Evolutionary conservation across 2,329 filamentous ascomycete species (phyloP).

Genomic region (Fusarium nisikadoi): DNA sequence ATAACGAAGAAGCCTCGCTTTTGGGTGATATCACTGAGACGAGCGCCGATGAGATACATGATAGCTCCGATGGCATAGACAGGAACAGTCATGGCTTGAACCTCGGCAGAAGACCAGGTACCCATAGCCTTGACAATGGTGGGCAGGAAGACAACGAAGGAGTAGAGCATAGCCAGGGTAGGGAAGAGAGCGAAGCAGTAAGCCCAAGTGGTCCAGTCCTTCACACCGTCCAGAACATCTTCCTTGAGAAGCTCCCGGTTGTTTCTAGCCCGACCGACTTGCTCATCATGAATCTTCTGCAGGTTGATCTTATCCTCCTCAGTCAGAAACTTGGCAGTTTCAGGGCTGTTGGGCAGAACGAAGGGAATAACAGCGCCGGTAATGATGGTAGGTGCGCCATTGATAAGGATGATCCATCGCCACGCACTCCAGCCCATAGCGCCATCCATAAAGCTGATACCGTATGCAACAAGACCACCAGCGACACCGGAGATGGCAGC

Average conservation of each 20-base stretch:
- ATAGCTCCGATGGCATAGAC: slow-evolving; percentile 73
- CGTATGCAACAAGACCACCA: slow-evolving; percentile 72
- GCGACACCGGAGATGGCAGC: slow-evolving; percentile 71
- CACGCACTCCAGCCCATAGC: slow-evolving; percentile 67
- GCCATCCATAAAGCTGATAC: slow-evolving; percentile 71
- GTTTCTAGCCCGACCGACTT: slow-evolving; percentile 50
- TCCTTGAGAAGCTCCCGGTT: slow-evolving; percentile 41
- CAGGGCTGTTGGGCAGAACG: slow-evolving; percentile 67
- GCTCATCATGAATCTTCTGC: slow-evolving; percentile 57
- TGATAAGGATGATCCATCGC: slow-evolving; percentile 72
- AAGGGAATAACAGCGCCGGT: slow-evolving; percentile 65
- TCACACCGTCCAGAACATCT: slow-evolving; percentile 34
- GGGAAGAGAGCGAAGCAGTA: slow-evolving; percentile 71
- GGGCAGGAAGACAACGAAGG: slow-evolving; percentile 73
- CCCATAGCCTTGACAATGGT: slow-evolving; percentile 74
- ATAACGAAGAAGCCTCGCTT: slow-evolving; percentile 65
- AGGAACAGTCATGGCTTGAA: slow-evolving; percentile 75
- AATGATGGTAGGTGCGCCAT: slow-evolving; percentile 58
- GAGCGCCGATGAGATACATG: slow-evolving; percentile 67
- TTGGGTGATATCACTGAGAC: slow-evolving; percentile 67
- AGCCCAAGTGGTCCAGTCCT: slow-evolving; percentile 72
- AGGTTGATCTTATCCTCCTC: slow-evolving; percentile 58
- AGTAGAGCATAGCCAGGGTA: slow-evolving; percentile 73
- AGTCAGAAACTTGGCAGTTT: slow-evolving; percentile 56
- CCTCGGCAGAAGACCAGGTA: slow-evolving; percentile 63